Conservation (phyloP, 139 green algal species). For the Choricystis sp. region DNA sequence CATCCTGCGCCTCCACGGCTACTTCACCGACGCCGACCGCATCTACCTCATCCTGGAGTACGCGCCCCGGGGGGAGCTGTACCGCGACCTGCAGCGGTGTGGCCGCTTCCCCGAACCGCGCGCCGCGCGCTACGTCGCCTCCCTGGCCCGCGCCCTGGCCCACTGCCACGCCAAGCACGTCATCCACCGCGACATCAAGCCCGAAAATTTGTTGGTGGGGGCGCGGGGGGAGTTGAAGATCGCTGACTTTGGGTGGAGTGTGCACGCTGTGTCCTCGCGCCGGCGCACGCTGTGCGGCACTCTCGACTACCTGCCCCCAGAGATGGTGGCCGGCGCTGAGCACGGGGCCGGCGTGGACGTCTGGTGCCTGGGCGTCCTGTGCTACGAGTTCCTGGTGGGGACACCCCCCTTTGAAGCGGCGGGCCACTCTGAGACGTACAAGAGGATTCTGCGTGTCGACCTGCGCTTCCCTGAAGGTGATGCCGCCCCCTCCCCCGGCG, state of each 20-base stretch:
- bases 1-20: slow-evolving; percentile 94
- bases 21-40: slow-evolving; percentile 71
- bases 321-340: slow-evolving; percentile 79
- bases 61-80: slow-evolving; percentile 84
- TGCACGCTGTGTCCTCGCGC: slow-evolving; percentile 79
- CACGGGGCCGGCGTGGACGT: slow-evolving; percentile 70
- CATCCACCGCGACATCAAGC: slow-evolving; percentile 98
- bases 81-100: slow-evolving; percentile 80
- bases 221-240: slow-evolving; percentile 91
- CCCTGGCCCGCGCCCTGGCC: slow-evolving; percentile 64
- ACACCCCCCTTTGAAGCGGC: slow-evolving; percentile 83
- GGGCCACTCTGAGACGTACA: slow-evolving; percentile 65
- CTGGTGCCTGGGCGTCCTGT: slow-evolving; percentile 85
- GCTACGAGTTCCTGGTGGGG: slow-evolving; percentile 93
- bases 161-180: slow-evolving; percentile 98
- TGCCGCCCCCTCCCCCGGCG: background rate
- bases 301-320: slow-evolving; percentile 94
- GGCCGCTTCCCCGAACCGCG: slow-evolving; percentile 63
- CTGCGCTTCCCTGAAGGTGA: slow-evolving; percentile 51
- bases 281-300: slow-evolving; percentile 95
- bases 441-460: slow-evolving; percentile 79
- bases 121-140: slow-evolving; percentile 74
- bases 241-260: slow-evolving; percentile 92
- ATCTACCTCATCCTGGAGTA: slow-evolving; percentile 99
- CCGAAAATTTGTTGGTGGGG: slow-evolving; percentile 94